Evolutionary conservation across 2,329 filamentous ascomycete genomes (phyloP), one percentile per base, ranked within the genome.

Genomic region (Aspergillus carbonarius): DNA sequence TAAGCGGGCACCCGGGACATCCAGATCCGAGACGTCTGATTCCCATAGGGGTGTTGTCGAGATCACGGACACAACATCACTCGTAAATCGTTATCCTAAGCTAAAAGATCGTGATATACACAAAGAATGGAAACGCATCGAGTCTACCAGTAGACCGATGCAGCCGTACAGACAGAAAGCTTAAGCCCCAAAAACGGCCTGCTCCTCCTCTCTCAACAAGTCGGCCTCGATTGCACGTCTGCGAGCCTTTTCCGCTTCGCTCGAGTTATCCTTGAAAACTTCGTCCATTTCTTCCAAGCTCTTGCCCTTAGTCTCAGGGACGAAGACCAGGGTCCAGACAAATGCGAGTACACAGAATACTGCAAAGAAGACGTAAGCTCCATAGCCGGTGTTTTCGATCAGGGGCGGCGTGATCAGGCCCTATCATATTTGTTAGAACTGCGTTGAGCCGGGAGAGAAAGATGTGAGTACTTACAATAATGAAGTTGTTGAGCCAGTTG

Each of bases 401-500:
- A 89, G 80, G 1, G 86, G 81, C 0, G 87, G 88, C 0, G 86
- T 88, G 27, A 89, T 82, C 66, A 89, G 81, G 35, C 88, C 86
- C 54, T 76, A 30, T 57, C 57, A 51, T 50, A 39, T 34, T 8
- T 50, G 58, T 35, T 34, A 17, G 23, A 4, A 2, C 20, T 54
- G 2, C 2, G 6, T 0, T 17, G 4, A 5, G 6, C 10, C 9
- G 2, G 9, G 25, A 9, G 18, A 5, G 9, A 10, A 27, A 10
- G 3, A 9, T 10, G 12, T 13, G 4, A 18, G 39, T 4, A 68
- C 71, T 67, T 58, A 76, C 76, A 25, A 87, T 84, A 52, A 86
- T 82, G 62, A 88, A 88, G 69, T 88, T 87, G 68, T 82, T 85
- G 2, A 87, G 72, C 80, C 88, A 90, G 72, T 86, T 88, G 5